Evolutionary conservation across 768 basidiomycete species (phyloP).

Genomic region (Leccinum barrowsii): DNA sequence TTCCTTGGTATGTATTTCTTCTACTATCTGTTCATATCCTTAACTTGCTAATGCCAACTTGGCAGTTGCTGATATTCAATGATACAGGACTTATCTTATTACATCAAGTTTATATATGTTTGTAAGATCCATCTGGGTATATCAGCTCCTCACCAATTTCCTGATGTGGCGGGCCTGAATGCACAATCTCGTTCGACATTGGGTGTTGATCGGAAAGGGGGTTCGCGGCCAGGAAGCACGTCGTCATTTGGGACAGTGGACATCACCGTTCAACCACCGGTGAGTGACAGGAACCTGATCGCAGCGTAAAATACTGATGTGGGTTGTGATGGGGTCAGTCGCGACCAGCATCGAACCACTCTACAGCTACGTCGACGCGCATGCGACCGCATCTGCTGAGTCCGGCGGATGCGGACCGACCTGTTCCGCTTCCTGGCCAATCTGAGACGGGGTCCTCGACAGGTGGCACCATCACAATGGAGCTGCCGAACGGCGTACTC

Average conservation of each 20-base stretch:
- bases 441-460: slow-evolving; percentile 3
- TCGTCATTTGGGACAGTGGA: slow-evolving; percentile 31
- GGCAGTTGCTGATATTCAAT: too few species aligned
- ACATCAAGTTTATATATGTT: too few species aligned
- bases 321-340: slow-evolving; percentile 26
- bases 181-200: slow-evolving; percentile 16
- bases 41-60: too few species aligned
- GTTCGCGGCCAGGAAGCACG: slow-evolving; percentile 27
- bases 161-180: slow-evolving; percentile 14
- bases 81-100: too few species aligned
- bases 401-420: slow-evolving; percentile 39
- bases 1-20: too few species aligned
- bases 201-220: slow-evolving; percentile 19
- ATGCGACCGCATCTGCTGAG: slow-evolving; percentile 33
- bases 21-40: too few species aligned
- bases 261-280: slow-evolving; percentile 33
- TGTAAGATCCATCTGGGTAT: too few species aligned
- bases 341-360: slow-evolving; percentile 37
- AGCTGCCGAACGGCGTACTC: slow-evolving; percentile 25
- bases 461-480: slow-evolving; percentile 22
- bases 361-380: slow-evolving; percentile 23
- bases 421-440: slow-evolving; percentile 29
- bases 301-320: slow-evolving; percentile 3
- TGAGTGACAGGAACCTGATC: slow-evolving; percentile 11
- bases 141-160: too few species aligned